Evolutionary conservation across 345 rosid genomes (phyloP).

Genomic region (Reutealis trisperma): DNA sequence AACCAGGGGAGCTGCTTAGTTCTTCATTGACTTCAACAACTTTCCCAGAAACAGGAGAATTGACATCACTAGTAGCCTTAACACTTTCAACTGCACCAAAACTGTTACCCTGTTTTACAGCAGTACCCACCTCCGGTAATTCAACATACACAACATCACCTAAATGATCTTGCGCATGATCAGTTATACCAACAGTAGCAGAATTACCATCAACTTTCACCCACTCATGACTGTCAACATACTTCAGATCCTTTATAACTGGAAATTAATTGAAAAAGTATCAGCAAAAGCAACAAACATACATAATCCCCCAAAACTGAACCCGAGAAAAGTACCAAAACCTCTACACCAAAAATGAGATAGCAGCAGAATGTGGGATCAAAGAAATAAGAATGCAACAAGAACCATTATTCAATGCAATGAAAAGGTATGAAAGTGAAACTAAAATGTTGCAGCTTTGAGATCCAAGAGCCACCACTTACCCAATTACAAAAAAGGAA

Average conservation of each 20-base stretch:
- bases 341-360: not conserved
- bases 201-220: conserved; percentile 73
- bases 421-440: not conserved
- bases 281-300: not conserved
- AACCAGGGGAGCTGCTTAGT: conserved; percentile 62
- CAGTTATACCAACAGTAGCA: conserved; percentile 87
- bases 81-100: conserved; percentile 99
- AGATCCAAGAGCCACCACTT: not conserved
- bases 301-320: not conserved
- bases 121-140: conserved; percentile 72
- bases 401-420: not conserved
- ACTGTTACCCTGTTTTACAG: conserved; percentile 63
- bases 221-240: conserved; percentile 93
- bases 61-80: conserved; percentile 94
- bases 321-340: too few relatives aligned
- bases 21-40: conserved; percentile 75
- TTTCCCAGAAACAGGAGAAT: conserved; percentile 87
- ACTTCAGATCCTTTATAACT: conserved; percentile 84
- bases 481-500: not conserved
- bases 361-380: conserved; percentile 3
- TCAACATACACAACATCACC: conserved; percentile 98
- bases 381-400: too few relatives aligned
- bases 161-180: conserved; percentile 96
- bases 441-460: not conserved
- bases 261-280: conserved; percentile 20